Base-by-base conservation (phyloP, 1,284 basidiomycete species). In the Cutaneotrichosporon sp. region DNA sequence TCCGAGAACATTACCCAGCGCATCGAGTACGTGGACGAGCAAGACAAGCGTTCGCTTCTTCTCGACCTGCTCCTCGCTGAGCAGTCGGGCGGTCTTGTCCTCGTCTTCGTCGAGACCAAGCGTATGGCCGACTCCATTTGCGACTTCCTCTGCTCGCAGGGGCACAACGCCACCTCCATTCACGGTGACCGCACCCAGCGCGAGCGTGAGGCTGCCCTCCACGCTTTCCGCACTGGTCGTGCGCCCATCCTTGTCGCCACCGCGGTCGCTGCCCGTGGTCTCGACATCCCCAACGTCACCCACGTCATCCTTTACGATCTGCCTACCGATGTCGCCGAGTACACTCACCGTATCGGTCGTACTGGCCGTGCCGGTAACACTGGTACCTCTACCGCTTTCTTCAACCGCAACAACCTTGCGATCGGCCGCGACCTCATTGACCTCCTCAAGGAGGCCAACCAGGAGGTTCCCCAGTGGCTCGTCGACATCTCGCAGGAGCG, bases 1-100 rank as follows among this genome's bases (percentile, higher is more conserved):
- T 96, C 91, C 38, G 96, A 98, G 81, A 98, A 98, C 80, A 98
- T 99, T 73, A 98, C 94, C 0, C 96, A 99, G 79, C 93, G 88
- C 79, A 84, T 99, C 68, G 96, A 99, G 76, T 98, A 92, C 69
- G 96, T 98, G 54, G 96, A 99, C 77, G 96, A 99, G 74, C 72
- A 80, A 7, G 96, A 98, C 80, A 99, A 99, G 80, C 88, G 90
- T 67, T 97, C 91, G 29, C 89, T 97, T 22, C 81, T 99, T 5
- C 84, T 99, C 57, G 94, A 99, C 70, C 85, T 99, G 55, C 83
- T 98, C 49, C 84, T 84, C 37, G 88, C 90, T 25, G 86, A 91
- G 68, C 75, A 79, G 61, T 76, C 80, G 22, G 76, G 82, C 44
- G 91, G 93, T 45, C 80, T 98, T 26, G 92, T 93, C 22, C 84